Conservation (phyloP, 371 early-diverging fungal species). For the Lichtheimia corymbifera region DNA sequence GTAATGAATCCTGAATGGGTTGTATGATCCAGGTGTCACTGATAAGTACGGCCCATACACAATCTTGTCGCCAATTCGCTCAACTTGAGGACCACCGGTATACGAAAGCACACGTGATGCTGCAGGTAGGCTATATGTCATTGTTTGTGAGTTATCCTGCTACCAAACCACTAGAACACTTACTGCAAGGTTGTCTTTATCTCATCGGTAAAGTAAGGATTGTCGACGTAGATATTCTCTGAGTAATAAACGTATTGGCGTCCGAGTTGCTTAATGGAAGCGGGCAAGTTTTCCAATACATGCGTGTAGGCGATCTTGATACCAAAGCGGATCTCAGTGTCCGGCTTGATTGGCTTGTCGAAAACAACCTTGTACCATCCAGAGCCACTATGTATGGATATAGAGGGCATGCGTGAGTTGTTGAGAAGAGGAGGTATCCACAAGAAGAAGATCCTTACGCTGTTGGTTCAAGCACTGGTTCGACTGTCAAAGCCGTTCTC, state of each 20-base stretch:
- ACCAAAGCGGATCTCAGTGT: constrained; percentile 68
- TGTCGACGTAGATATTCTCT: constrained; percentile 63
- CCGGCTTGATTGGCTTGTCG: constrained; percentile 55
- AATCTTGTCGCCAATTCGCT: constrained; percentile 53
- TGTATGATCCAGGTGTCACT: constrained; percentile 45
- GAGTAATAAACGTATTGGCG: constrained; percentile 66
- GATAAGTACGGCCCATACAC: constrained; percentile 77
- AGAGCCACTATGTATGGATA: constrained; percentile 33
- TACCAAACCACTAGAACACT: constrained; percentile 11
- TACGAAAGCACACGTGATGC: constrained; percentile 40
- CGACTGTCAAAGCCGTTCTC: constrained; percentile 40
- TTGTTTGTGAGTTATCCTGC: not conserved
- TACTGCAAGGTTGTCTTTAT: constrained; percentile 83
- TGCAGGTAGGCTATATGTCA: constrained; percentile 27
- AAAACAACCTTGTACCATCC: constrained; percentile 68
- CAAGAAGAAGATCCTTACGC: constrained; percentile 27
- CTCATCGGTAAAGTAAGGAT: constrained; percentile 72
- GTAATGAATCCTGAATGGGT: constrained; percentile 61
- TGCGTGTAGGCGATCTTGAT: constrained; percentile 64
- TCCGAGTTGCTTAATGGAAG: constrained; percentile 67
- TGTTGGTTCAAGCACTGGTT: constrained; percentile 31
- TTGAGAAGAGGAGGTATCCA: not conserved
- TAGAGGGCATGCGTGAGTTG: not conserved
- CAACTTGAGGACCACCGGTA: constrained; percentile 32
- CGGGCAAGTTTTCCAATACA: constrained; percentile 66